Base-by-base conservation (phyloP, 2,329 filamentous ascomycete genomes). In the Rhexocercosporidium sp. region DNA sequence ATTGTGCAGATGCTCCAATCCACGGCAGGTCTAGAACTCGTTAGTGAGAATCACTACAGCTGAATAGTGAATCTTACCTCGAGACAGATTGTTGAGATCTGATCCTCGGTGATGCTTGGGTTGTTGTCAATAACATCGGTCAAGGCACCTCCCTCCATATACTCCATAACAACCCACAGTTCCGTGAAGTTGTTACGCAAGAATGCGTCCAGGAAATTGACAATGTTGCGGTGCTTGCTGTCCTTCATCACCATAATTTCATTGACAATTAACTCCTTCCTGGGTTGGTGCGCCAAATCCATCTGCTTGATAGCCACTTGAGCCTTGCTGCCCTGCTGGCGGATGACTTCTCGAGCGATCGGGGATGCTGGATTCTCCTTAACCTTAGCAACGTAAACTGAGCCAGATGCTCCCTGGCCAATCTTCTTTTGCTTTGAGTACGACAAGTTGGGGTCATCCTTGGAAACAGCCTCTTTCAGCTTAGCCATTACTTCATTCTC, bases 231-330 rank as follows among this genome's bases (percentile, higher is more conserved):
- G 80, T 99, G 96, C 78, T 94, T 92, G 84, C 93, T 97, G 82
- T 99, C 96, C 83, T 98, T 97, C 96, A 99, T 99, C 68, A 99
- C 96, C 83, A 99, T 96, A 77, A 99, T 99, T 78, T 99, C 96
- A 79, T 99, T 99, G 62, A 99, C 96, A 77, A 99, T 99, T 76
- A 99, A 83, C 81, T 99, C 96, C 84, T 99, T 99, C 67, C 96
- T 88, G 57, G 96, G 96, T 80, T 99, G 96, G 77, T 97, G 96
- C 60, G 95, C 93, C 65, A 99, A 87, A 82, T 99, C 96, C 96
- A 99, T 99, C 82, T 99, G 96, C 83, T 99, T 99, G 78, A 99
- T 99, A 49, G 96, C 96, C 69, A 99, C 96, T 78, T 97, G 93
- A 59, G 93, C 93, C 70, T 92, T 89, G 60, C 88, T 85, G 14